A percentile compares a stretch with the other conserved stretches of the same genome.
Evolutionary conservation across 371 early-diverging fungal genomes (phyloP).

Genomic region (Dinochytrium kinnereticum): DNA sequence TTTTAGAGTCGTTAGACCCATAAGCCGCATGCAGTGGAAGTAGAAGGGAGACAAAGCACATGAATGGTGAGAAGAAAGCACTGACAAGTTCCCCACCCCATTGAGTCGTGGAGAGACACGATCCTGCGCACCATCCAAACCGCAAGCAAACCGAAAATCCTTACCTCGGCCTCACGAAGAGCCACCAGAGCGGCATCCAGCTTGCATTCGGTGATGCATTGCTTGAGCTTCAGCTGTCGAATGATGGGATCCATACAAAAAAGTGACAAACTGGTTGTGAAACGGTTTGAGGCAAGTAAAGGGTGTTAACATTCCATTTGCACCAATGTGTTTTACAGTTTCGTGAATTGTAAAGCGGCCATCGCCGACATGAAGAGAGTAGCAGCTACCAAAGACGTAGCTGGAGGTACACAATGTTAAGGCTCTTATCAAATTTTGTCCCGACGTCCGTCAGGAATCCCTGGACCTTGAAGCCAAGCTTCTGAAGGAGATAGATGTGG

Average conservation of each 20-base stretch:
- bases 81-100: too few species aligned
- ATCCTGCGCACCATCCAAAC: background rate
- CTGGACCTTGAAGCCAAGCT: background rate
- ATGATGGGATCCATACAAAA: conserved; percentile 2
- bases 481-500: background rate
- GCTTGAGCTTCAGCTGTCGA: conserved; percentile 15
- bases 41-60: too few species aligned
- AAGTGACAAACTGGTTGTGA: too few species aligned
- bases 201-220: conserved; percentile 16
- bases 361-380: too few species aligned
- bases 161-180: conserved; percentile 16
- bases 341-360: too few species aligned
- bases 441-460: background rate
- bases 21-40: too few species aligned
- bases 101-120: too few species aligned
- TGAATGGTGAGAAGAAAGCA: too few species aligned
- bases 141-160: background rate
- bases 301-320: too few species aligned
- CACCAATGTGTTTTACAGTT: too few species aligned
- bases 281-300: too few species aligned
- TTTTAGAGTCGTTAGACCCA: too few species aligned
- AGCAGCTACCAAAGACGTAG: background rate
- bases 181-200: conserved; percentile 11
- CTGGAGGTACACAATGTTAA: conserved; percentile 7
- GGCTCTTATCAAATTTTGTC: background rate